Percentiles rank a stretch among this genome's conserved stretches.
Conservation (phyloP, 495 filamentous ascomycete genomes). For the Podospora didyma region DNA sequence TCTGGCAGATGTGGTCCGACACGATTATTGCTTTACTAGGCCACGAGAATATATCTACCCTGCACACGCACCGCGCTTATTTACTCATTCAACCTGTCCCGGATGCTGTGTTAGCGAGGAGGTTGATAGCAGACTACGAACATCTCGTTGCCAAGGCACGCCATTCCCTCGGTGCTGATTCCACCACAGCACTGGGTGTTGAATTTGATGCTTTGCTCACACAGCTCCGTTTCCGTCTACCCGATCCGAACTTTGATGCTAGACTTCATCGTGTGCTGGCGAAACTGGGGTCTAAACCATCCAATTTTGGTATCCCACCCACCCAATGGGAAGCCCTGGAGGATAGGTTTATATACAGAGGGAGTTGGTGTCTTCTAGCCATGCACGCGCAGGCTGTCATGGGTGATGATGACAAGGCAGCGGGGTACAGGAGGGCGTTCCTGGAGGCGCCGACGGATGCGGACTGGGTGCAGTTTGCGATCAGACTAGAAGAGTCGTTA, state of each 20-base stretch:
- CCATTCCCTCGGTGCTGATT: background rate
- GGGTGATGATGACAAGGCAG: background rate
- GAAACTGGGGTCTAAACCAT: background rate
- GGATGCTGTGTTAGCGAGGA: background rate
- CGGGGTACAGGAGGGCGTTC: background rate
- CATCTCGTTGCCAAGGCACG: background rate
- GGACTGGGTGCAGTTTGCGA: slow-evolving; percentile 15
- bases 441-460: slow-evolving; percentile 6
- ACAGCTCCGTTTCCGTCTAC: slow-evolving; percentile 1
- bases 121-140: slow-evolving; percentile 5
- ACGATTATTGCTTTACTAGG: slow-evolving; percentile 4
- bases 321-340: background rate
- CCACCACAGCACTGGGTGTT: background rate
- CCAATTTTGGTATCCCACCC: background rate
- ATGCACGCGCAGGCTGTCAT: background rate
- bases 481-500: slow-evolving; percentile 7
- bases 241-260: background rate
- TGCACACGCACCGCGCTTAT: slow-evolving; percentile 12
- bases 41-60: background rate
- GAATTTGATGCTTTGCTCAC: slow-evolving; percentile 10
- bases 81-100: slow-evolving; percentile 5
- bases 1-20: slow-evolving; percentile 10
- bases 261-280: background rate
- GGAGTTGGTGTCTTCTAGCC: slow-evolving; percentile 3
- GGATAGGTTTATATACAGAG: slow-evolving; percentile 9